Evolutionary conservation across 1,284 basidiomycete genomes (phyloP).

Genomic region (Rhizoctonia solani): DNA sequence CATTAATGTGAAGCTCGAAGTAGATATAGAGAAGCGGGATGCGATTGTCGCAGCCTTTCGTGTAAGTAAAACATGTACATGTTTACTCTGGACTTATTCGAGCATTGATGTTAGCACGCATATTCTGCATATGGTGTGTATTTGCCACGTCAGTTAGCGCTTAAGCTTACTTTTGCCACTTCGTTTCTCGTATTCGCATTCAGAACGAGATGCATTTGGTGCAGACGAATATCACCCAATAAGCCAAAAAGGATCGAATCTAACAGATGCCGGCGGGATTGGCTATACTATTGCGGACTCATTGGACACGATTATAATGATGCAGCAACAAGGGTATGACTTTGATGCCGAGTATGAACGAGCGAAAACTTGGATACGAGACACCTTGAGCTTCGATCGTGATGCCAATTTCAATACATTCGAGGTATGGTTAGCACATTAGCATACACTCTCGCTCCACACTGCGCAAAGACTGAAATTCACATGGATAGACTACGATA

Average conservation of each 20-base stretch:
- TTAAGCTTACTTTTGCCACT: neutral
- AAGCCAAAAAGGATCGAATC: constrained; percentile 68
- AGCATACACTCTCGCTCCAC: constrained; percentile 6
- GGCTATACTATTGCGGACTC: constrained; percentile 84
- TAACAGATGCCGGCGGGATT: constrained; percentile 73
- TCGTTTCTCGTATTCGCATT: neutral
- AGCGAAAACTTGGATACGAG: constrained; percentile 78
- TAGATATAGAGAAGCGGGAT: constrained; percentile 65
- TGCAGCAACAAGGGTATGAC: constrained; percentile 75
- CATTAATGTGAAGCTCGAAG: constrained; percentile 47
- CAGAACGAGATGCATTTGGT: constrained; percentile 85
- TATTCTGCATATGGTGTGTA: constrained; percentile 75
- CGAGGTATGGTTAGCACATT: constrained; percentile 61
- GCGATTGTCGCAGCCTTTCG: constrained; percentile 78
- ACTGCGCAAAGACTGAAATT: constrained; percentile 21
- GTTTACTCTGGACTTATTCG: neutral
- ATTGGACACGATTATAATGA: constrained; percentile 83
- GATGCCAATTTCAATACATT: constrained; percentile 88
- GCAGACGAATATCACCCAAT: constrained; percentile 87
- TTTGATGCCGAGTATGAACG: constrained; percentile 76
- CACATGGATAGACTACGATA: constrained; percentile 65
- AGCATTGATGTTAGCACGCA: constrained; percentile 59
- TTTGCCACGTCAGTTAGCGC: neutral
- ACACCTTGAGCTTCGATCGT: constrained; percentile 72
- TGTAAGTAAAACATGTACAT: constrained; percentile 51